Evolutionary conservation across 2,329 filamentous ascomycete species (phyloP).

Genomic region (Apiospora koreana): DNA sequence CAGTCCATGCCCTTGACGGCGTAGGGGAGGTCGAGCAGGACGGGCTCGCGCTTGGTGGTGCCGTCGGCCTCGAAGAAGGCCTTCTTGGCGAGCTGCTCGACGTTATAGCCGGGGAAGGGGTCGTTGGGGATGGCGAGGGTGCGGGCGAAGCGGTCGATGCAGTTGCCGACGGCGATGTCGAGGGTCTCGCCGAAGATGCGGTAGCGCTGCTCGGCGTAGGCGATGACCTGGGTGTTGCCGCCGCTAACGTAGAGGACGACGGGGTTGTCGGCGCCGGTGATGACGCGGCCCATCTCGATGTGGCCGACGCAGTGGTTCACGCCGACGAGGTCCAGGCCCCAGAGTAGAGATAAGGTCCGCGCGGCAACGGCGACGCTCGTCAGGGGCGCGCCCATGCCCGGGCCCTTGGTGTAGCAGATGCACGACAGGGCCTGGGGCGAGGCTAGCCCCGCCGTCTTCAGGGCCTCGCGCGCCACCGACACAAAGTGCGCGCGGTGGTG

Average conservation of each 20-base stretch:
- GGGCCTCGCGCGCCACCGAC: slow-evolving; percentile 74
- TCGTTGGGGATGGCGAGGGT: slow-evolving; percentile 92
- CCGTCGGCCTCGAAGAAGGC: slow-evolving; percentile 41
- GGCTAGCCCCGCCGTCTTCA: slow-evolving; percentile 66
- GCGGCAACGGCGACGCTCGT: slow-evolving; percentile 85
- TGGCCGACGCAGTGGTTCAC: slow-evolving; percentile 99
- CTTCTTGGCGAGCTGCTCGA: slow-evolving; percentile 86
- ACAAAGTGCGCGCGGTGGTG: slow-evolving; percentile 91
- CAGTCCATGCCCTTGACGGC: slow-evolving; percentile 99
- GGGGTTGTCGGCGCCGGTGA: slow-evolving; percentile 87
- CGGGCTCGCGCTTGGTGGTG: slow-evolving; percentile 38
- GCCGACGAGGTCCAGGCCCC: slow-evolving; percentile 85
- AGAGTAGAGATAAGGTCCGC: slow-evolving; percentile 77
- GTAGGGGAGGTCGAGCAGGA: slow-evolving; percentile 87
- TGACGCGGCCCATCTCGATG: slow-evolving; percentile 96
- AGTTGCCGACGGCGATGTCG: slow-evolving; percentile 97
- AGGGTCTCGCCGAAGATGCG: slow-evolving; percentile 97
- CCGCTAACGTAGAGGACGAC: slow-evolving; percentile 95
- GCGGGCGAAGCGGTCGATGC: slow-evolving; percentile 91
- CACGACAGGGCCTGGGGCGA: slow-evolving; percentile 72
- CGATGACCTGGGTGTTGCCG: slow-evolving; percentile 97
- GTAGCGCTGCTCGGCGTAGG: slow-evolving; percentile 91
- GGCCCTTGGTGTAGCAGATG: slow-evolving; percentile 93
- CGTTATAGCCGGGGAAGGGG: slow-evolving; percentile 95
- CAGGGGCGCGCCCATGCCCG: slow-evolving; percentile 94